Base-by-base conservation (phyloP, 257 asterid species). In the Catharanthus roseus region DNA sequence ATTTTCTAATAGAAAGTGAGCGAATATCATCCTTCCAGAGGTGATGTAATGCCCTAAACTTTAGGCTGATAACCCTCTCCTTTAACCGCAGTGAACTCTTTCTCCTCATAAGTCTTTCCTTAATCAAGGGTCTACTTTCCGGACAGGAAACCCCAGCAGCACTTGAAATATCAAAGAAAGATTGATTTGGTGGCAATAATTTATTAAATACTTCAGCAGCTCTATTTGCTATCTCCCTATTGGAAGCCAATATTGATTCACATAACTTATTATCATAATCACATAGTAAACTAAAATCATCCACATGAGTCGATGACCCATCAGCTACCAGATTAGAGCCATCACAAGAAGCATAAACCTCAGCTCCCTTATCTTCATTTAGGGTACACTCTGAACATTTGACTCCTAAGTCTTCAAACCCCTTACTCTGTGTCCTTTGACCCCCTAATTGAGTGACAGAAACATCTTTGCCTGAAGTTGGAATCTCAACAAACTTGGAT, bases 11-110 rank as follows among this genome's bases (percentile, higher is more conserved):
- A 29, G 91, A 90, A 81, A 85, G 81, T 65, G 80, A 74, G 19
- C 84, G 89, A 16, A 75, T 42, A 57, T 90, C 97, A 77, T 86
- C 86, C 87, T 84, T 89, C 96, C 97, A 91, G 77, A 89, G 82
- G 83, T 89, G 96, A 79, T 75, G 95, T 77, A 83, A 85, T 65
- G 83, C 81, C 85, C 84, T 86, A 74, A 79, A 92, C 83, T 86
- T 95, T 36, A 95, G 83, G 56, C 89, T 74, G 39, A 88, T 65
- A 64, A 85, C 78, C 85, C 86, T 90, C 83, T 92, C 96, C 82
- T 86, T 88, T 42, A 89, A 87, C 71, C 62, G 82, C 73, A 82
- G 77, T 41, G 77, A 80, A 69, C 76, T 64, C 79, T 82, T 82
- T 79, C 85, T 86, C 81, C 26, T 79, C 6, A 71, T 66, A 81